These are phyloP conservation scores for Coelastrella sp. DNA, from an alignment of 139 green algal species.

Conservation along the genomic window DNA sequence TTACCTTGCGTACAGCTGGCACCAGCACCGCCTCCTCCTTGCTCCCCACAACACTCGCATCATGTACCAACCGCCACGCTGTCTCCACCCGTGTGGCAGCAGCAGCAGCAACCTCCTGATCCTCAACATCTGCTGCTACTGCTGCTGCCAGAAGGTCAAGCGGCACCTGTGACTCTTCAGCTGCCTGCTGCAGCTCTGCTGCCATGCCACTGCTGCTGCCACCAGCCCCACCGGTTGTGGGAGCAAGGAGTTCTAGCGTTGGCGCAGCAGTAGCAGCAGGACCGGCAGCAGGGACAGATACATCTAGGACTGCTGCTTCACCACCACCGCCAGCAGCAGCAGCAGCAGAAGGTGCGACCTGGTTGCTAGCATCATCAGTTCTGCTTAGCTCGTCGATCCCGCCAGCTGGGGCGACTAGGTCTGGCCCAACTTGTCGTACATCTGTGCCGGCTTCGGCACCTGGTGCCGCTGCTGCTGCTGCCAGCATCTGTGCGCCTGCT, in stretches of 20 bases:
- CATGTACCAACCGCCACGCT: conserved; percentile 27
- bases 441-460: neutral
- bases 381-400: neutral
- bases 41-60: neutral
- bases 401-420: neutral
- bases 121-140: conserved; percentile 5
- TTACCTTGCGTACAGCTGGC: conserved; percentile 1
- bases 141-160: conserved; percentile 37
- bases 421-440: neutral
- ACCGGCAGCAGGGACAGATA: neutral
- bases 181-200: neutral
- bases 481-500: conserved; percentile 33
- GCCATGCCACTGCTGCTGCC: neutral
- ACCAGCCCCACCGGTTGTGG: neutral
- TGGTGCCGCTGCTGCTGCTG: conserved; percentile 26
- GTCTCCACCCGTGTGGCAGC: neutral
- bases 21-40: conserved; percentile 32
- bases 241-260: neutral
- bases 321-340: neutral
- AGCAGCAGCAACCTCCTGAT: conserved; percentile 14
- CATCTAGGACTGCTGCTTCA: too few relatives aligned
- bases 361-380: neutral
- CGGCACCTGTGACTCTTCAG: neutral
- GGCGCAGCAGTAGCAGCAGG: neutral
- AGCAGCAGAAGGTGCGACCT: neutral